phyloP scores from a whole-genome alignment of 345 rosid species.

The Melaleuca quinquenervia region DNA sequence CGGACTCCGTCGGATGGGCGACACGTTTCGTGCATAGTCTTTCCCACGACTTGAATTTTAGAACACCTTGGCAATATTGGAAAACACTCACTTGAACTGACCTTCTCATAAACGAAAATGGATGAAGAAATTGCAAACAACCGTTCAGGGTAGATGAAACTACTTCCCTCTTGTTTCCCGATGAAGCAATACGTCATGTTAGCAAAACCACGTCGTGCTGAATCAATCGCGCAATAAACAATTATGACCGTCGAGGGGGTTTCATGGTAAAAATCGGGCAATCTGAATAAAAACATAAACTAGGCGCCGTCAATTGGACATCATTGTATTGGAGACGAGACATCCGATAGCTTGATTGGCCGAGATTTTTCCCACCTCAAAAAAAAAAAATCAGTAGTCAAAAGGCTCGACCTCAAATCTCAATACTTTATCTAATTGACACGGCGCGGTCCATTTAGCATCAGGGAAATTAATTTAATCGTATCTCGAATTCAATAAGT shows the following conservation, averaged over 20 bases:
- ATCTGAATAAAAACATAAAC: background rate
- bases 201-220: background rate
- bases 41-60: background rate
- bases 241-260: background rate
- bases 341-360: background rate
- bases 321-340: background rate
- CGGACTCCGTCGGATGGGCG: background rate
- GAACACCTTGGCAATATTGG: background rate
- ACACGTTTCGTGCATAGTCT: background rate
- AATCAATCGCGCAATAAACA: background rate
- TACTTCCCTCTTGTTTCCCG: background rate
- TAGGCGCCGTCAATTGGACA: background rate
- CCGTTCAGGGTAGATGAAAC: background rate
- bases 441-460: accelerated
- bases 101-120: background rate
- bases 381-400: background rate
- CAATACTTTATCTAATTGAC: accelerated
- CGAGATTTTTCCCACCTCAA: too few species aligned
- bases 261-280: too few species aligned
- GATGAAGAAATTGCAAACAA: background rate
- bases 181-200: too few species aligned
- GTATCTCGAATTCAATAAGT: background rate
- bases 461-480: background rate
- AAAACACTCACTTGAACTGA: background rate
- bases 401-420: background rate